Evolutionary conservation across 1,284 basidiomycete species (phyloP).

Genomic region (Ceratobasidium sp.): DNA sequence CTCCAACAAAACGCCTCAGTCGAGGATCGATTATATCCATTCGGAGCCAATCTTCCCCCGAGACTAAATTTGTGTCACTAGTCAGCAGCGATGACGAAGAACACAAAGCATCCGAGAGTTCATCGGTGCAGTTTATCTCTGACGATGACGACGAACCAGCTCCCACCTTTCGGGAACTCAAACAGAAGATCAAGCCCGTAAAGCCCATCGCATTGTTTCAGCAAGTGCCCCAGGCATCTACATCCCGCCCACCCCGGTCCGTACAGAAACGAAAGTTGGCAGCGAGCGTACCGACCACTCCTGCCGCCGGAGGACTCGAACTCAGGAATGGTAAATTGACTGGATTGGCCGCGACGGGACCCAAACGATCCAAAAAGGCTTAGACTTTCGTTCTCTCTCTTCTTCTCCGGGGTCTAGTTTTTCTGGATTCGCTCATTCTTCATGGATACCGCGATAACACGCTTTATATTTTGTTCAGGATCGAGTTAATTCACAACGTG

Average conservation of each 20-base stretch:
- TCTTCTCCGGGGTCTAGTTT: not conserved
- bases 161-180: slow-evolving; percentile 21
- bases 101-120: slow-evolving; percentile 14
- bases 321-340: slow-evolving; percentile 32
- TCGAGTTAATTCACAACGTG: too few species aligned
- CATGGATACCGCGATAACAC: slow-evolving; percentile 6
- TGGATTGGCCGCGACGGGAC: slow-evolving; percentile 10
- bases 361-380: slow-evolving; percentile 25
- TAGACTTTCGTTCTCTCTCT: slow-evolving; percentile 1
- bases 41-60: slow-evolving; percentile 14
- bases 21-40: slow-evolving; percentile 29
- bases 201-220: slow-evolving; percentile 18
- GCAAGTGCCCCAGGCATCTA: slow-evolving; percentile 14
- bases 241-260: not conserved
- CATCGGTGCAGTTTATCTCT: slow-evolving; percentile 30
- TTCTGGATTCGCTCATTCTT: not conserved
- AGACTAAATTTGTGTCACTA: slow-evolving; percentile 1
- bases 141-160: slow-evolving; percentile 20
- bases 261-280: slow-evolving; percentile 36
- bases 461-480: not conserved
- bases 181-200: slow-evolving; percentile 21
- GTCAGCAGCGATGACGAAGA: slow-evolving; percentile 12
- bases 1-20: not conserved
- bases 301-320: slow-evolving; percentile 9
- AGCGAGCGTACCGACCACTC: not conserved